Percentiles rank a stretch among this genome's conserved stretches.
Evolutionary conservation across 148 eudicot species (phyloP).

Genomic region (Chenopodium quinoa): DNA sequence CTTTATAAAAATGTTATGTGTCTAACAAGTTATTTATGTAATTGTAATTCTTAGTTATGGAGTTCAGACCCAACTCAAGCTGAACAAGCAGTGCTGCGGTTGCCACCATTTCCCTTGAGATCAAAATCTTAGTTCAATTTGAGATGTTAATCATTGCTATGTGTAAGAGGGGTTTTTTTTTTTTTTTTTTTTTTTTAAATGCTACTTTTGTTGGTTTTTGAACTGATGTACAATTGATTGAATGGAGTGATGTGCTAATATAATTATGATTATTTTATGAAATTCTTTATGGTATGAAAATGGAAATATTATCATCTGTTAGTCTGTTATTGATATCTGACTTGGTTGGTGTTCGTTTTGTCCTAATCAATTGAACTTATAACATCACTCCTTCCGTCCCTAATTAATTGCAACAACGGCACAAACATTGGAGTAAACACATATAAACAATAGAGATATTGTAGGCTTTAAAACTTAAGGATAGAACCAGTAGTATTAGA

Average conservation of each 20-base stretch:
- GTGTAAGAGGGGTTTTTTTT: background rate
- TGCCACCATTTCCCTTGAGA: conserved; percentile 59
- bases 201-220: no score
- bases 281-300: background rate
- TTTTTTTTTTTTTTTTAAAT: background rate
- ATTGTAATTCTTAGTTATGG: conserved; percentile 42
- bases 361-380: no score
- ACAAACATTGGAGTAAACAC: no score
- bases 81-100: conserved; percentile 88
- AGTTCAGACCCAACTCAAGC: conserved; percentile 86
- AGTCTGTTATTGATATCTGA: background rate
- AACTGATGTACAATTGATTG: no score
- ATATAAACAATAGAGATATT: no score
- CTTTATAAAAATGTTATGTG: no score
- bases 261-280: no score
- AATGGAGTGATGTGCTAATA: no score
- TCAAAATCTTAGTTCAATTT: conserved; percentile 21
- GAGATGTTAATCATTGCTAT: background rate
- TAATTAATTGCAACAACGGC: background rate
- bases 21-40: no score
- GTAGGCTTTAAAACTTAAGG: no score
- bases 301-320: background rate
- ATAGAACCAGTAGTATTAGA: no score
- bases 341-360: background rate
- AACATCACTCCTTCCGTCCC: no score